Base-by-base conservation (phyloP, 257 asterid species). In the Solanum paucissectum region DNA sequence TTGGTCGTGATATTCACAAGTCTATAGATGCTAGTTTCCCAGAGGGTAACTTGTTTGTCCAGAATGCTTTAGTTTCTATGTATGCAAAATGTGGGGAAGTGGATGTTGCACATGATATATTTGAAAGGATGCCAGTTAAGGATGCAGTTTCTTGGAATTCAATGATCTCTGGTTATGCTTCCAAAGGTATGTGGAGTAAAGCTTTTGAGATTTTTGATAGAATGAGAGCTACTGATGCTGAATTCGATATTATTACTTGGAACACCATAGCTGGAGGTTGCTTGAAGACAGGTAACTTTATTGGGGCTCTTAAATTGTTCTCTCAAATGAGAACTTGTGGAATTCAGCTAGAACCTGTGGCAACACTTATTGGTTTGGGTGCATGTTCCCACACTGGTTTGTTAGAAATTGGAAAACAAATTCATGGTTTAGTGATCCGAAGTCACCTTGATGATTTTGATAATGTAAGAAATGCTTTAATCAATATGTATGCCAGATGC, bases 81-180 rank as follows among this genome's bases (percentile, higher is more conserved):
- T 95, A 95, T 83, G 97, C 94, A 44, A 96, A 95, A 85, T 95
- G 95, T 87, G 98, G 98, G 85, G 97, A 94, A 83, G 86, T 94
- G 44, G 92, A 90, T 72, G 89, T 90, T 87, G 95, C 99, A 44
- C 94, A 91, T 38, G 89, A 88, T 75, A 87, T 96, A 44, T 96
- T 96, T 90, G 94, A 94, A 27, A 71, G 87, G 66, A 94, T 94
- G 92, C 91, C 88, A 16, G 91, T 89, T 85, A 96, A 91, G 90
- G 98, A 96, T 89, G 91, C 92, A 46, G 94, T 96, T 64, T 91
- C 99, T 0, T 96, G 98, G 97, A 96, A 95, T 91, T 89, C 98
- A 20, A 93, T 95, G 87, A 95, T 96, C 83, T 92, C 95, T 40
- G 93, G 86, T 79, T 95, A 94, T 93, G 97, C 97, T 76, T 93